Evolutionary conservation across 2,329 filamentous ascomycete genomes (phyloP).

Genomic region (Thielaviopsis punctulata): DNA sequence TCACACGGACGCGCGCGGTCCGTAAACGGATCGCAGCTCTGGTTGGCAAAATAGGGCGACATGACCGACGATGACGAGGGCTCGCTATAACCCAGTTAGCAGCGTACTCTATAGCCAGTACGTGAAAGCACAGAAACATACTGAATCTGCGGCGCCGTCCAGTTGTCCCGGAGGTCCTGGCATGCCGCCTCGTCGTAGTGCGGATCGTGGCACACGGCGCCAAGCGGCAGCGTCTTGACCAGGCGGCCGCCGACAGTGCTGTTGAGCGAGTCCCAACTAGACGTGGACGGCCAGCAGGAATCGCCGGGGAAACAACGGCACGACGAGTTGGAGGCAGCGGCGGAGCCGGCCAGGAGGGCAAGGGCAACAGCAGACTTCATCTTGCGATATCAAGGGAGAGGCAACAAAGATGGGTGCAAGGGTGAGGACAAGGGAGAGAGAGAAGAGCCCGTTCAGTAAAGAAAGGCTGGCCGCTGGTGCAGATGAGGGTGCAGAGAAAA

Average conservation of each 20-base stretch:
- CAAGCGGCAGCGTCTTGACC: constrained; percentile 35
- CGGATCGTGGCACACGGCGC: constrained; percentile 32
- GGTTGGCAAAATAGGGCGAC: constrained; percentile 22
- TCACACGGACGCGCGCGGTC: constrained; percentile 23
- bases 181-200: constrained; percentile 29
- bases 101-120: fast-evolving
- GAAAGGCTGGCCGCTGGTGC: neutral
- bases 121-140: constrained; percentile 15
- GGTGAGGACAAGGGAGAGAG: neutral
- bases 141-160: constrained; percentile 21
- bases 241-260: constrained; percentile 31
- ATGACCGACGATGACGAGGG: constrained; percentile 25
- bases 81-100: constrained; percentile 15
- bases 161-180: constrained; percentile 19
- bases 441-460: neutral
- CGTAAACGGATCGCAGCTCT: constrained; percentile 23
- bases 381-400: neutral
- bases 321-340: neutral
- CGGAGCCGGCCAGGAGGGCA: constrained; percentile 1
- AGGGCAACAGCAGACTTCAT: neutral
- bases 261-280: constrained; percentile 34
- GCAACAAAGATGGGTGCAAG: neutral
- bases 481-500: neutral
- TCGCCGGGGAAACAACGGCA: constrained; percentile 35
- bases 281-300: constrained; percentile 31